phyloP scores from a whole-genome alignment of 164 flowering plant species.

The Paratinospora sagittata region DNA sequence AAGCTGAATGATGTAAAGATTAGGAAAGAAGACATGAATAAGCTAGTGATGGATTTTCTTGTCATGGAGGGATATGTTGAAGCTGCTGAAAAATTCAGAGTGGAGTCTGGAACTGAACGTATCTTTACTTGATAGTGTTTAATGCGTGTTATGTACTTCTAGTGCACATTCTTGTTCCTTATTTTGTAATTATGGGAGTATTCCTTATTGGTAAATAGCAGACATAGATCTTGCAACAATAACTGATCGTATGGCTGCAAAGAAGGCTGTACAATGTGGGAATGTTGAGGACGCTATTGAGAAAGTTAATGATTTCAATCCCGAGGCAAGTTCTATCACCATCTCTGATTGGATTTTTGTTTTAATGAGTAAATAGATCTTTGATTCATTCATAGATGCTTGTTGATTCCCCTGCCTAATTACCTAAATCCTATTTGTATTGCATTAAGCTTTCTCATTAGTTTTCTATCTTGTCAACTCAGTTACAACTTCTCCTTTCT shows the following conservation, averaged over 20 bases:
- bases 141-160: no score
- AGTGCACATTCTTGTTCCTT: no score
- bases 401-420: no score
- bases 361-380: not conserved
- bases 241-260: constrained; percentile 87
- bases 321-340: constrained; percentile 62
- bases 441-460: no score
- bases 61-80: constrained; percentile 97
- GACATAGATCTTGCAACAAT: constrained; percentile 87
- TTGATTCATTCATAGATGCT: not conserved
- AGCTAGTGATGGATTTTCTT: constrained; percentile 90
- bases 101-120: constrained; percentile 91
- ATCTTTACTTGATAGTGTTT: constrained; percentile 32
- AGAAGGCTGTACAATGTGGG: constrained; percentile 85
- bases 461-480: no score
- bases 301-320: constrained; percentile 89
- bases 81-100: constrained; percentile 62
- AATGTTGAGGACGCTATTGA: constrained; percentile 95
- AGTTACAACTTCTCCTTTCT: no score
- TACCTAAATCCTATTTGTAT: no score
- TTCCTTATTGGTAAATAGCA: constrained; percentile 59
- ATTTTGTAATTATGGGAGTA: not conserved
- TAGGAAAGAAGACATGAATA: constrained; percentile 91
- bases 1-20: constrained; percentile 66
- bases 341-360: not conserved